phyloP scores from a whole-genome alignment of 768 basidiomycete species.

The Lactarius quietus region DNA sequence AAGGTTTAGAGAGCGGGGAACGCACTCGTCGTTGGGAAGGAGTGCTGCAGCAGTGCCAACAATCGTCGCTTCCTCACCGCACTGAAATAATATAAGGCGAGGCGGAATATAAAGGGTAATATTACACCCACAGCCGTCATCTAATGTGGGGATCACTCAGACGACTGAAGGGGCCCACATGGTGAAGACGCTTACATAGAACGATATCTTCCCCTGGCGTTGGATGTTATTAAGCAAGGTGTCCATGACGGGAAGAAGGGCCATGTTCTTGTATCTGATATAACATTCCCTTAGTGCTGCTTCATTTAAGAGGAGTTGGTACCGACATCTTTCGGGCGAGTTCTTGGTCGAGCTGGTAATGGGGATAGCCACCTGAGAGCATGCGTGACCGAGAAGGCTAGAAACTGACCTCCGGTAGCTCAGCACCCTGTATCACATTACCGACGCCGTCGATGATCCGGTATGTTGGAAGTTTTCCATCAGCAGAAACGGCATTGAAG shows the following conservation, averaged over 20 bases:
- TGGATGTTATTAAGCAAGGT: constrained; percentile 89
- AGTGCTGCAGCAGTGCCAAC: constrained; percentile 88
- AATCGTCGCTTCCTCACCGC: constrained; percentile 90
- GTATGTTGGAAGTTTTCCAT: constrained; percentile 75
- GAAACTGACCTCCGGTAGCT: constrained; percentile 65
- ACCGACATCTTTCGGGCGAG: constrained; percentile 61
- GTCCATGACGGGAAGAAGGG: constrained; percentile 77
- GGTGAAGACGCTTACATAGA: constrained; percentile 57
- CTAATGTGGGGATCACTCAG: constrained; percentile 36
- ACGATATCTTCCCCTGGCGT: constrained; percentile 89
- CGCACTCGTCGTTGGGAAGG: constrained; percentile 80
- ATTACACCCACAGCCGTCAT: constrained; percentile 70
- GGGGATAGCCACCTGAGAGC: not conserved
- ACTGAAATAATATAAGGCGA: constrained; percentile 38
- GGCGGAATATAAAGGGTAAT: not conserved
- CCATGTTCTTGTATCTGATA: constrained; percentile 71
- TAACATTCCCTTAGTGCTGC: not conserved
- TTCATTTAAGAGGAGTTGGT: not conserved
- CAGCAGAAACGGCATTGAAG: constrained; percentile 71
- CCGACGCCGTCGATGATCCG: constrained; percentile 83
- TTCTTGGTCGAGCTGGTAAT: constrained; percentile 57
- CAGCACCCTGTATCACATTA: constrained; percentile 64
- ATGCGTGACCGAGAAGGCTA: not conserved
- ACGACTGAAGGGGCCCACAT: not conserved
- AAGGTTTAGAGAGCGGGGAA: constrained; percentile 9